Evolutionary conservation across 768 basidiomycete species (phyloP), one percentile per base, ranked within the genome.

Genomic region (Lepiota brunneoincarnata): DNA sequence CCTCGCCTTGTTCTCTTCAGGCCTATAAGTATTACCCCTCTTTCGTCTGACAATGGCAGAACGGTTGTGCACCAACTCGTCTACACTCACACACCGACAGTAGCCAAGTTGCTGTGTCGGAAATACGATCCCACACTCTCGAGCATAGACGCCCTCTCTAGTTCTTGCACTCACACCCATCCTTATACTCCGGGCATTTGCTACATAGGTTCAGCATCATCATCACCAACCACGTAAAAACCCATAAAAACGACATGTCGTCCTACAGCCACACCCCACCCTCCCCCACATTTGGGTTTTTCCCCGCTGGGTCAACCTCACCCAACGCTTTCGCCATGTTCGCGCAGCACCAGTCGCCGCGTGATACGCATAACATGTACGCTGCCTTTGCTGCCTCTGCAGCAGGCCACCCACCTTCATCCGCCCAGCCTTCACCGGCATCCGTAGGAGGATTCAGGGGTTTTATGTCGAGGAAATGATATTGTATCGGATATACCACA

Each of bases 311-410:
- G 47, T 70, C 77, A 4, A 73, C 81, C 20, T 76, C 78, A 11
- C 83, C 84, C 49, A 81, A 83, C 52, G 78, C 82, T 11, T 84
- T 86, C 64, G 65, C 72, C 10, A 61, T 74, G 40, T 73, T 86
- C 51, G 15, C 31, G 21, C n/a, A 21, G 15, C 78, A 83, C 64
- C 80, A 80, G 67, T 76, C 81, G 60, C 84, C 84, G 36, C 82
- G 84, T 49, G 81, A 84, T 59, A 64, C 72, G 3, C 81, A 86
- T 61, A 67, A 69, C 58, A 81, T 83, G 79, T 84, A 81, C 68
- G 72, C 82, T 36, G 72, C 80, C 3, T 75, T 83, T 53, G 59
- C 69, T 24, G 38, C 53, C 4, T 28, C 53, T 41, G 44, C 44
- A 10, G 45, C 53, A 17, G 53, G 53, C 6, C 53, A 23, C 10